A percentile compares a stretch with the other conserved stretches of the same genome.
Conservation (phyloP, 371 early-diverging fungal genomes). For the Rhizopus stolonifer region DNA sequence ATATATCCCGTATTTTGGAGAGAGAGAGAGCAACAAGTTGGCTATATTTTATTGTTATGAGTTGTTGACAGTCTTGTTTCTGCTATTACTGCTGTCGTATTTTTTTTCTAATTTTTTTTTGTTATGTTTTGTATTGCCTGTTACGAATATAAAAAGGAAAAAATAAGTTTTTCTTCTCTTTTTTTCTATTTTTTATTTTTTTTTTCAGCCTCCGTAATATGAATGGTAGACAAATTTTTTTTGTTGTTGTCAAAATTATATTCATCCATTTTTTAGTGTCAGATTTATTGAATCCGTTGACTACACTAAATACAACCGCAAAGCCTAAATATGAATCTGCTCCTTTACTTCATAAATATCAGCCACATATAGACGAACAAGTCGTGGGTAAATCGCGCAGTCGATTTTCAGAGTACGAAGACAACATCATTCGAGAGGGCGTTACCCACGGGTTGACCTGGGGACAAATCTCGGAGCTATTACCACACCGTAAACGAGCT, state of each 20-base stretch:
- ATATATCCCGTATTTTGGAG: neutral
- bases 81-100: neutral
- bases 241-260: neutral
- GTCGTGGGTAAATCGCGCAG: conserved; percentile 41
- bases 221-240: neutral
- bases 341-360: conserved; percentile 8
- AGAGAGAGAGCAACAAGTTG: neutral
- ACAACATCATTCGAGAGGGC: conserved; percentile 45
- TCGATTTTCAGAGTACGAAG: conserved; percentile 46
- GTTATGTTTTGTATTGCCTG: conserved; percentile 2
- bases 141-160: neutral
- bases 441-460: conserved; percentile 47
- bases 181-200: neutral
- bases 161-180: neutral
- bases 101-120: neutral
- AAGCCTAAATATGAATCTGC: conserved; percentile 22
- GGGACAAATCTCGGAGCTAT: conserved; percentile 43
- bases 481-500: conserved; percentile 49
- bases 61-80: neutral
- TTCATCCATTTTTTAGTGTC: conserved; percentile 11
- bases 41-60: neutral
- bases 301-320: neutral
- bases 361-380: neutral
- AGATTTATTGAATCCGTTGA: conserved; percentile 22
- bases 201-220: neutral